phyloP scores from a whole-genome alignment of 2,329 filamentous ascomycete genomes.

The Metarhizium humberi region DNA sequence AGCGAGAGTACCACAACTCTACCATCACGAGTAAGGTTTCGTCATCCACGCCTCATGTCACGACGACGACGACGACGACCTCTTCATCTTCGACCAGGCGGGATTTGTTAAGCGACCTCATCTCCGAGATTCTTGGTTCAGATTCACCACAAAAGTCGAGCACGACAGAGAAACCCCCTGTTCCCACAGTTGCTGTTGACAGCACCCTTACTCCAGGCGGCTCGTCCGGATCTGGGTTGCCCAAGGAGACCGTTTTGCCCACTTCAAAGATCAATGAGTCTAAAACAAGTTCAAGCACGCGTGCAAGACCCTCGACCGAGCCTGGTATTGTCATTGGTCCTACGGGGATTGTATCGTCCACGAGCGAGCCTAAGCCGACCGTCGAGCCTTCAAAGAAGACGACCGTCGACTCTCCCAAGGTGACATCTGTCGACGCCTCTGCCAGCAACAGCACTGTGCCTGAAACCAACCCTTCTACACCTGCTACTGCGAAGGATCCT shows the following conservation, averaged over 20 bases:
- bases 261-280: not conserved
- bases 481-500: too few relatives aligned
- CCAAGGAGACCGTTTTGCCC: not conserved
- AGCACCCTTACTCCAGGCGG: not conserved
- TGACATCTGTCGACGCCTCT: not conserved
- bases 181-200: not conserved
- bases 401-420: not conserved
- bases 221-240: not conserved
- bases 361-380: not conserved
- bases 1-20: constrained; percentile 37
- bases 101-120: constrained; percentile 12
- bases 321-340: constrained; percentile 17
- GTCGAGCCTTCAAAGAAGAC: not conserved
- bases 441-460: constrained; percentile 2
- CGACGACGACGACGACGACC: constrained; percentile 8
- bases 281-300: not conserved
- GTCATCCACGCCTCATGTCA: constrained; percentile 9
- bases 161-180: not conserved
- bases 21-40: constrained; percentile 22
- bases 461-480: not conserved
- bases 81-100: constrained; percentile 10
- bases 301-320: constrained; percentile 5
- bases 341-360: constrained; percentile 14
- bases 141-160: not conserved
- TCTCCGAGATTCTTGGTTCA: constrained; percentile 13